Conservation (phyloP, 2,329 filamentous ascomycete species). For the Clonostachys rhizophaga region DNA sequence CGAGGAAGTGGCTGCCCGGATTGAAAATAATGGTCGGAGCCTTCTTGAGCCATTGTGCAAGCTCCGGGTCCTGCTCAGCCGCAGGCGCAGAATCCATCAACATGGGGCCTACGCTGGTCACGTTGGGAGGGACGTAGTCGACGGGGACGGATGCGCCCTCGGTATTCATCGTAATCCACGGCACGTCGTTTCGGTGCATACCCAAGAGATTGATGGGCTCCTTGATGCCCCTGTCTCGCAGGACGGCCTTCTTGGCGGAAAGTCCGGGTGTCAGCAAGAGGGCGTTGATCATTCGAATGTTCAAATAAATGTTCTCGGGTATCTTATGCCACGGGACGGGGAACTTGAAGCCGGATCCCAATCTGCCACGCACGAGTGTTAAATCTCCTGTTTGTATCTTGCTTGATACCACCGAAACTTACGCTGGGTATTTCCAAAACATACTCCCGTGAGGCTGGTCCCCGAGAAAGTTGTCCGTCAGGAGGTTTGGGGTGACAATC, state of each 20-base stretch:
- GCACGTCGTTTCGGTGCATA: constrained; percentile 17
- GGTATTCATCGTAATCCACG: constrained; percentile 17
- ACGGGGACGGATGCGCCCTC: constrained; percentile 14
- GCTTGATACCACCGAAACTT: no score
- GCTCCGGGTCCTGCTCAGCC: constrained; percentile 14
- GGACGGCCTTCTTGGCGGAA: constrained; percentile 10
- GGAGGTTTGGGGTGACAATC: constrained; percentile 35
- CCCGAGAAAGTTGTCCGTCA: constrained; percentile 28
- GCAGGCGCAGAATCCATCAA: constrained; percentile 8
- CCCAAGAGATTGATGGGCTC: constrained; percentile 13
- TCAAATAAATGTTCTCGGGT: constrained; percentile 23
- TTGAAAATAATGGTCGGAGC: constrained; percentile 16
- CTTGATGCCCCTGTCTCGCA: constrained; percentile 9
- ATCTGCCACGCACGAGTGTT: constrained; percentile 20
- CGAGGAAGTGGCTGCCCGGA: constrained; percentile 10
- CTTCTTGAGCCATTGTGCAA: constrained; percentile 11
- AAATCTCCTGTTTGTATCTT: no score
- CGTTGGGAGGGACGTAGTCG: constrained; percentile 10
- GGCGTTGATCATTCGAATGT: constrained; percentile 18
- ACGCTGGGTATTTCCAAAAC: constrained; percentile 33
- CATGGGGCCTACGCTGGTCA: constrained; percentile 13
- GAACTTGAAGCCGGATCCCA: constrained; percentile 34
- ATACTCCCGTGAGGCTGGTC: constrained; percentile 29
- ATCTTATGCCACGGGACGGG: constrained; percentile 33
- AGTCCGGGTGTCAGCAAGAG: constrained; percentile 16